Evolutionary conservation across 441 rosid genomes (phyloP).

Genomic region (Croton laevigatus): DNA sequence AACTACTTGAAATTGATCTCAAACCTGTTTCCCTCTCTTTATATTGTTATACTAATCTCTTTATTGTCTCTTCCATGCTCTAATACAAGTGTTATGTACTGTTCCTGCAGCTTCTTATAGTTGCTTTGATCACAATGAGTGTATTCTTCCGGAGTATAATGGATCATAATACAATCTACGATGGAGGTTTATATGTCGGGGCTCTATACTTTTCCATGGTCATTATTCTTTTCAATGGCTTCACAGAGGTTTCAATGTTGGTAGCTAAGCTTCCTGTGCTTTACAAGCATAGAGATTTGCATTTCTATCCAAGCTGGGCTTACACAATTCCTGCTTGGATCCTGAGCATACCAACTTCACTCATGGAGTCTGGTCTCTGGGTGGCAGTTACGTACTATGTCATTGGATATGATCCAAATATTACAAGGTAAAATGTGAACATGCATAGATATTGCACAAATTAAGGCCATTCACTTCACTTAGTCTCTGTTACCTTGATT

Average conservation of each 20-base stretch:
- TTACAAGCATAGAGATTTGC: conserved; percentile 94
- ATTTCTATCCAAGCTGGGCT: conserved; percentile 91
- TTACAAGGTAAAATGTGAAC: conserved; percentile 50
- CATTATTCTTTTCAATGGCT: conserved; percentile 94
- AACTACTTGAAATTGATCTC: conserved; percentile 1
- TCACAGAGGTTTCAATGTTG: conserved; percentile 94
- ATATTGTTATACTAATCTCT: background rate
- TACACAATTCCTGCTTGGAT: conserved; percentile 91
- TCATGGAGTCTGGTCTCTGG: conserved; percentile 91
- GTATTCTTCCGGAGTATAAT: conserved; percentile 82
- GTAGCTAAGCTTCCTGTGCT: conserved; percentile 93
- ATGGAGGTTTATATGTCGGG: conserved; percentile 85
- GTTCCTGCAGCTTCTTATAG: conserved; percentile 72
- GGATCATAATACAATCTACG: conserved; percentile 76
- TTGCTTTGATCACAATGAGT: conserved; percentile 95
- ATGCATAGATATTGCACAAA: conserved; percentile 14
- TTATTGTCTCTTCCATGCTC: background rate
- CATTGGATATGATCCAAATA: conserved; percentile 83
- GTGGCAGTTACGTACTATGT: conserved; percentile 82
- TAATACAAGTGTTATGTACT: conserved; percentile 9
- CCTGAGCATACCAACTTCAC: conserved; percentile 80
- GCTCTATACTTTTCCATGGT: conserved; percentile 92
- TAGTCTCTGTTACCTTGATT: conserved; percentile 21
- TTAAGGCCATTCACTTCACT: conserved; percentile 15
- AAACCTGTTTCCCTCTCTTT: background rate